Base-by-base conservation (phyloP, 176 grass and related monocot species). In the Leersia perrieri region DNA sequence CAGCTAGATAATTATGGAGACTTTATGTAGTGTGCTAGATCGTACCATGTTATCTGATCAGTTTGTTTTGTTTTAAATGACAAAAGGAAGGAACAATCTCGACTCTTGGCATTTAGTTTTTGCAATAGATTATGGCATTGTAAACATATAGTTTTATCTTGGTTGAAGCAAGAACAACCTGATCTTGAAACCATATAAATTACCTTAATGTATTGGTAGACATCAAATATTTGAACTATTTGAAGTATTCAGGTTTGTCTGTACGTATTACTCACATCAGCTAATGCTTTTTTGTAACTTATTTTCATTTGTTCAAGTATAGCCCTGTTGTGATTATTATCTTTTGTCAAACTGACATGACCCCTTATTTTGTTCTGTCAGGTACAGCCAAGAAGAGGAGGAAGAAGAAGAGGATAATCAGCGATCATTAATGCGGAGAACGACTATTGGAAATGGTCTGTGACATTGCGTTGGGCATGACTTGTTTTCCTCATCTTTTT, bases 391-490 rank as follows among this genome's bases (percentile, higher is more conserved):
- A 40, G 95, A 98, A 82, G 95, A 98, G 80, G 93, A 93, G 79
- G 88, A 89, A 6, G 88, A 90, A 44, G 82, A 91, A 26, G 89
- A 91, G 77, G 89, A 94, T 5, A 91, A 78, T 81, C 80, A 62
- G 31, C 90, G 74, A 60, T 63, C 90, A 78, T 83, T 98, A 62
- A 11, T 91, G 68, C 89, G 92, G 66, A 91, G 95, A 93, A 98
- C 90, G 47, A 98, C 95, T 40, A 95, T 98, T 39, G 92, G 95
- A 91, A 98, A 98, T 86, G 95, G 95, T 98, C 65, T 70, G 80
- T 63, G 60, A 34, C 11, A 64, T 33, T 9, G 26, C n/a, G 18
- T 55, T 60, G 75, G 61, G 49, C 13, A 42, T 87, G 30, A 45
- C 26, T 87, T 84, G 35, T 63, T 28, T 76, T 62, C 68, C 5